Conservation (phyloP, 2,329 filamentous ascomycete genomes). For the Chrysoporthe puriensis region DNA sequence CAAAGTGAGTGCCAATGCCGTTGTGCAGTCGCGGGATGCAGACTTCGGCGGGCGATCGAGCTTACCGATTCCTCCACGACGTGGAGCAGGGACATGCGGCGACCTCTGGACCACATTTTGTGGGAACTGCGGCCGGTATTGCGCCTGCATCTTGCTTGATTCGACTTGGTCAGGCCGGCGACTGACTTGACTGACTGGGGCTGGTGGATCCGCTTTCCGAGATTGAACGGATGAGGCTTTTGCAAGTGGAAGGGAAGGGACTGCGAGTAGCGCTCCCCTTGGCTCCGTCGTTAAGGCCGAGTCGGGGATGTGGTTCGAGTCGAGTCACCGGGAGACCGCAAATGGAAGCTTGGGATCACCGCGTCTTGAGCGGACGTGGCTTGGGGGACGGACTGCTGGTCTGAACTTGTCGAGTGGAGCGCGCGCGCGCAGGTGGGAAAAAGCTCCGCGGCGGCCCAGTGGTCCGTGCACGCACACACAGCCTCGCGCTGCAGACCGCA, state of each 20-base stretch:
- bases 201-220: conserved; percentile 17
- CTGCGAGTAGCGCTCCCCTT: not conserved
- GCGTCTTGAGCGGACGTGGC: conserved; percentile 3
- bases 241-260: not conserved
- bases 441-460: not conserved
- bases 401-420: not conserved
- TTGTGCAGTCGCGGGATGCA: conserved; percentile 9
- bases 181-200: not conserved
- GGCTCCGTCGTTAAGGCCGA: not conserved
- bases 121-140: conserved; percentile 53
- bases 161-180: conserved; percentile 28
- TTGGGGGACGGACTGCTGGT: not conserved
- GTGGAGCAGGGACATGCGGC: conserved; percentile 51
- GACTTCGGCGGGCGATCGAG: not conserved
- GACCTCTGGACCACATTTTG: conserved; percentile 55
- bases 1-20: not conserved
- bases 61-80: conserved; percentile 58
- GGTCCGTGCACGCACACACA: not conserved
- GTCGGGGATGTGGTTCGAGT: conserved; percentile 2
- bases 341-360: not conserved
- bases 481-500: not conserved
- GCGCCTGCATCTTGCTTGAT: conserved; percentile 52
- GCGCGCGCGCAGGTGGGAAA: not conserved
- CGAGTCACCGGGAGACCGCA: not conserved
- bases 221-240: conserved; percentile 5